A percentile compares a stretch with the other conserved stretches of the same genome.
Evolutionary conservation across 148 eudicot genomes (phyloP).

Genomic region (Silene uniflora): DNA sequence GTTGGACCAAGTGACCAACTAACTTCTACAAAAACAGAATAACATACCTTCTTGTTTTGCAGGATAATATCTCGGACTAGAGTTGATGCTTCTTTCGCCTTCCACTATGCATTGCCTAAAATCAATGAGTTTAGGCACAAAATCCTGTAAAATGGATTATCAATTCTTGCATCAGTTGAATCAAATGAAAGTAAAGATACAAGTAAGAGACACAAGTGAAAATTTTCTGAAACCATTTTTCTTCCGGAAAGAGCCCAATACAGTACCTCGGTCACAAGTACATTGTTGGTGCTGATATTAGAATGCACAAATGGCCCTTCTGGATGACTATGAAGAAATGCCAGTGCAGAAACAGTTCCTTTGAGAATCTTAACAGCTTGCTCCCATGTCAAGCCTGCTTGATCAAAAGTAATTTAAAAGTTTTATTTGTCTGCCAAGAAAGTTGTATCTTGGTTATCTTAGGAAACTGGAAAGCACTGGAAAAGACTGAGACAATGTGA

Average conservation of each 20-base stretch:
- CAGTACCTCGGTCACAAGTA: slow-evolving; percentile 30
- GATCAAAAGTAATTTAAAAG: background rate
- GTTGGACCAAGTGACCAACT: background rate
- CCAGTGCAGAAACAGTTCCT: slow-evolving; percentile 30
- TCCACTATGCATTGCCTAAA: slow-evolving; percentile 30
- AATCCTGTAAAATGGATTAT: slow-evolving; percentile 21
- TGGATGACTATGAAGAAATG: slow-evolving; percentile 29
- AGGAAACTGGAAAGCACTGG: background rate
- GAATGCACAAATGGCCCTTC: slow-evolving; percentile 35
- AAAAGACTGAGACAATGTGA: background rate
- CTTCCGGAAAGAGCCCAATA: background rate
- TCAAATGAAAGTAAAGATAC: background rate
- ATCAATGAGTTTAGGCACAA: slow-evolving; percentile 31
- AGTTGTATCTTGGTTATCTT: background rate
- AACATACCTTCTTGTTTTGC: slow-evolving; percentile 24
- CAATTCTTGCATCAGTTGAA: background rate
- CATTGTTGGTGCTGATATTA: slow-evolving; percentile 21
- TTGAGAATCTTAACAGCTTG: slow-evolving; percentile 32
- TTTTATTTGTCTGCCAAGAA: background rate
- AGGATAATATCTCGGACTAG: slow-evolving; percentile 25
- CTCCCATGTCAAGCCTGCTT: slow-evolving; percentile 32
- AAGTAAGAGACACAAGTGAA: background rate
- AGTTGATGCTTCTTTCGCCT: slow-evolving; percentile 24
- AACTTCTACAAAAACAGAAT: background rate
- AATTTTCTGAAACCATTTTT: background rate